Conservation (phyloP, 1,139 yeast genomes). For the Candida glucosophila region DNA sequence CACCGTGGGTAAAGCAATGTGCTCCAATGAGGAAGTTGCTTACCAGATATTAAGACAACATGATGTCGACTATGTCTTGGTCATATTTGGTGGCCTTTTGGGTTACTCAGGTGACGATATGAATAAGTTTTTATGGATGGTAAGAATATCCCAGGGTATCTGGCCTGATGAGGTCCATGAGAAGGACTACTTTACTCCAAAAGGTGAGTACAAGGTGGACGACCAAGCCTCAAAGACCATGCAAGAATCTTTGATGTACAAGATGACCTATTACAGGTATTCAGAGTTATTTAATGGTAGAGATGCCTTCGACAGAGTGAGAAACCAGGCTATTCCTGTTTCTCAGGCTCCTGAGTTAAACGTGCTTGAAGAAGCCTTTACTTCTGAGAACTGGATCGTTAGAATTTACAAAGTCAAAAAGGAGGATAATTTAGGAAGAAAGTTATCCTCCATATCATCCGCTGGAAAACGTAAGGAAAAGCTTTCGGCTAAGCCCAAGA, state of each 20-base stretch:
- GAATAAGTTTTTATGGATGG: constrained; percentile 98
- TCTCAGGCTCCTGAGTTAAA: constrained; percentile 53
- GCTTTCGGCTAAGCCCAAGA: too few relatives aligned
- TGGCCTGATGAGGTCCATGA: constrained; percentile 98
- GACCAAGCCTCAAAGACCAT: constrained; percentile 72
- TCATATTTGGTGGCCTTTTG: constrained; percentile 88
- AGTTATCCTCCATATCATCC: too few relatives aligned
- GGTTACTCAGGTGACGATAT: constrained; percentile 97
- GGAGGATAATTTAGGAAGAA: constrained; percentile 80
- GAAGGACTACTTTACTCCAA: constrained; percentile 70
- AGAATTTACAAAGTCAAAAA: constrained; percentile 92
- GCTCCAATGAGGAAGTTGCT: constrained; percentile 79
- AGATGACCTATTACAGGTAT: constrained; percentile 87
- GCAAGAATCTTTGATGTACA: constrained; percentile 88
- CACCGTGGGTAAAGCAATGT: constrained; percentile 98
- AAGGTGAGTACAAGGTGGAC: constrained; percentile 87
- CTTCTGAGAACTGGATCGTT: constrained; percentile 94
- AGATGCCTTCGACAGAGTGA: constrained; percentile 77
- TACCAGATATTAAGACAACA: constrained; percentile 83
- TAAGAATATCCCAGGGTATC: constrained; percentile 95
- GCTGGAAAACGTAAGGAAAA: too few relatives aligned
- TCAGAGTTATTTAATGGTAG: constrained; percentile 63
- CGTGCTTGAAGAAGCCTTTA: constrained; percentile 87
- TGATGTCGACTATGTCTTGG: constrained; percentile 90
- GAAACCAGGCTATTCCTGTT: constrained; percentile 67